A percentile compares a stretch with the other conserved stretches of the same genome.
These are phyloP conservation scores for Diaporthe velutina DNA, from an alignment of 2,329 filamentous ascomycete species.

Conservation along the genomic window DNA sequence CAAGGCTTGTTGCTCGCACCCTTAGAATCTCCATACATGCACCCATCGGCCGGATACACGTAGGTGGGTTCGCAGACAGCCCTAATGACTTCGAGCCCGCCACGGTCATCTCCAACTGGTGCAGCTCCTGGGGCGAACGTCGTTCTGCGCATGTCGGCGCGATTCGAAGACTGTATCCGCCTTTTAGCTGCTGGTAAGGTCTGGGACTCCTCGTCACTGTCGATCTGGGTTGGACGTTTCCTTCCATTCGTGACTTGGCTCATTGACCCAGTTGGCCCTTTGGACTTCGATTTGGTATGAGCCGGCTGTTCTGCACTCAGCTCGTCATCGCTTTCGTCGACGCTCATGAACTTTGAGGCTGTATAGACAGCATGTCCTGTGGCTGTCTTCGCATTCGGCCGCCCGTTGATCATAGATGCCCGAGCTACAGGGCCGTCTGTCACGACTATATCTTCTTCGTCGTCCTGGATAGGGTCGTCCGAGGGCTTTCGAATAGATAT, in stretches of 20 bases:
- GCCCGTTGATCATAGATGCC: background rate
- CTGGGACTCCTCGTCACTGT: slow-evolving; percentile 2
- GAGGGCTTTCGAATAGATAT: background rate
- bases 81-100: slow-evolving; percentile 4
- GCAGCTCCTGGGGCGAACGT: background rate
- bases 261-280: background rate
- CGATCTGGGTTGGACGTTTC: slow-evolving; percentile 13
- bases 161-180: background rate
- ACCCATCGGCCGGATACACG: slow-evolving; percentile 11
- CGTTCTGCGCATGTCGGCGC: slow-evolving; percentile 29
- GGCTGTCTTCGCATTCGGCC: background rate
- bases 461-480: slow-evolving; percentile 32
- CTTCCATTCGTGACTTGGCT: background rate
- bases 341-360: background rate
- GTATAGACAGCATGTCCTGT: background rate
- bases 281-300: background rate
- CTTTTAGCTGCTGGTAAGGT: slow-evolving; percentile 5
- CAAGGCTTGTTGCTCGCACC: slow-evolving; percentile 17
- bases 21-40: background rate
- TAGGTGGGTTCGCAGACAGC: slow-evolving; percentile 34
- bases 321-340: slow-evolving; percentile 31
- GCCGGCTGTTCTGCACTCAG: background rate
- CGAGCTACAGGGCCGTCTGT: background rate
- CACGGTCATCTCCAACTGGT: background rate
- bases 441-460: slow-evolving; percentile 1